Evolutionary conservation across 257 asterid genomes (phyloP), one percentile per base, ranked within the genome.

Genomic region (Marsdenia floribunda): DNA sequence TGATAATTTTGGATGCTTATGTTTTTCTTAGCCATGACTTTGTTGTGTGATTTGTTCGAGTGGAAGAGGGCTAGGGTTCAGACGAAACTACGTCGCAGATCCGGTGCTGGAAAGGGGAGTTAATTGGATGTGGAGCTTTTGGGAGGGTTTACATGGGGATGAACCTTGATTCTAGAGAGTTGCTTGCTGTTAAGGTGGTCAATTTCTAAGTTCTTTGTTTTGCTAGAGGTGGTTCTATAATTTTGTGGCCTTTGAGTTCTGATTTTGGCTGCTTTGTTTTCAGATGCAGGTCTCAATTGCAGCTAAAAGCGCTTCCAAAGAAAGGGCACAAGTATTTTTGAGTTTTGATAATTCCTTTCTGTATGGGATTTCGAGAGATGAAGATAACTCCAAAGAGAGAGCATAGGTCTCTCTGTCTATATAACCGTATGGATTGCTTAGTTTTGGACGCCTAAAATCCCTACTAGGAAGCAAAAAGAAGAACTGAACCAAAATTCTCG

Each of bases 81-180:
- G n/a, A n/a, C n/a, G n/a, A n/a, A n/a, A n/a, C n/a, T n/a, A n/a
- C n/a, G n/a, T n/a, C 95, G 54, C 84, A 81, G 80, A 95, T 95
- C 84, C 91, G 96, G 82, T 95, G 98, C 98, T 80, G 98, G 86
- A 92, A 86, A 77, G 98, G 98, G 80, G 98, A 92, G 77, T 75
- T 92, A 84, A 94, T 94, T 73, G 98, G 98, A 0, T 88, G 96
- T 68, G 98, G 98, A 58, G 98, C 99, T 57, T 94, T 94, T 81
- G 99, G 99, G 59, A 89, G 97, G 87, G 99, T 94, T 60, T 88
- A 90, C 82, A 94, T 94, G 99, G 99, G 99, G 77, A 90, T 92
- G 99, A 90, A 92, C 84, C 87, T 90, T 68, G 97, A 92, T 82
- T 94, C 97, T 1, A 97, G 99, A 24, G 97, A 94, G 81, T 75